phyloP scores from a whole-genome alignment of 768 basidiomycete species.

The Pulveroboletus frians region DNA sequence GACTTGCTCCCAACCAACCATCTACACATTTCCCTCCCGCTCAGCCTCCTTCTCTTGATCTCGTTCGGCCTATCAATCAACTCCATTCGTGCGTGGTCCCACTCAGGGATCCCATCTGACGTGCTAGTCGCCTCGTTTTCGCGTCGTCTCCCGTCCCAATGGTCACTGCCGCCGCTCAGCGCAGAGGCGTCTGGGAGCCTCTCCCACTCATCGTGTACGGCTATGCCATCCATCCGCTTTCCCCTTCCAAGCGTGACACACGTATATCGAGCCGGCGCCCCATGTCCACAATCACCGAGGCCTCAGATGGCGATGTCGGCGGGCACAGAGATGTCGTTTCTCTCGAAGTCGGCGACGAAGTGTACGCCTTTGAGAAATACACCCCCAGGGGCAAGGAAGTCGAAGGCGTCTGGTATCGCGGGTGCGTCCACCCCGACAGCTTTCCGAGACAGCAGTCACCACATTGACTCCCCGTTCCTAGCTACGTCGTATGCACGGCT shows the following conservation, averaged over 20 bases:
- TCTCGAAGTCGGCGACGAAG: conserved; percentile 92
- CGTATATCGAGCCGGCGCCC: conserved; percentile 45
- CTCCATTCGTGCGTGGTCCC: neutral
- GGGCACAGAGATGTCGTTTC: conserved; percentile 73
- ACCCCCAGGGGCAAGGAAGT: conserved; percentile 66
- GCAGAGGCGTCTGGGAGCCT: conserved; percentile 55
- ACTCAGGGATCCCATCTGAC: neutral
- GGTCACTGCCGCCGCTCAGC: conserved; percentile 24
- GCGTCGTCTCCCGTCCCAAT: conserved; percentile 8
- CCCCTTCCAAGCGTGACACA: conserved; percentile 70
- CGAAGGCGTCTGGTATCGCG: conserved; percentile 88
- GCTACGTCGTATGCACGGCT: conserved; percentile 83
- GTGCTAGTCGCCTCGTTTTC: neutral
- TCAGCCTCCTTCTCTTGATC: neutral
- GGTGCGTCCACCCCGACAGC: conserved; percentile 49
- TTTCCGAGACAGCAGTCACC: neutral
- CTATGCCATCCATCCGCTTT: conserved; percentile 81
- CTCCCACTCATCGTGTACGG: conserved; percentile 80
- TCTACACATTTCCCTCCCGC: neutral
- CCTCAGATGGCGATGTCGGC: conserved; percentile 54
- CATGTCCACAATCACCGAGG: conserved; percentile 41
- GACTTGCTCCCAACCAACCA: neutral
- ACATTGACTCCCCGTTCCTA: conserved; percentile 25
- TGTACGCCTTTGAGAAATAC: conserved; percentile 95
- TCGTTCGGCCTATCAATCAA: neutral